Percentiles rank a stretch among this genome's conserved stretches.
Conservation (phyloP, 257 asterid species). For the Solanum sejunctum region DNA sequence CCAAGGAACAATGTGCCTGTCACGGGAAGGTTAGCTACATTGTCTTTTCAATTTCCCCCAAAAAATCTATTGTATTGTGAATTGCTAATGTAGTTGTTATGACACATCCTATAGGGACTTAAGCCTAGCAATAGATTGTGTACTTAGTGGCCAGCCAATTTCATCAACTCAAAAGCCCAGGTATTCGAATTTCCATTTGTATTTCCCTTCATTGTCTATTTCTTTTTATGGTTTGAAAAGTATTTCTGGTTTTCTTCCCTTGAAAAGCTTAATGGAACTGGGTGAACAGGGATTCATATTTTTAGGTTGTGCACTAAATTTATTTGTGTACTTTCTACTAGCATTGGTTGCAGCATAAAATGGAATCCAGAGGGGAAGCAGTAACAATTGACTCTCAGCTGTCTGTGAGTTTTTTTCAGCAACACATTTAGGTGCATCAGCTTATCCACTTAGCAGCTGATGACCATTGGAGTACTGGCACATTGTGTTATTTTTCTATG, state of each 20-base stretch:
- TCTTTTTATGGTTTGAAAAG: background rate
- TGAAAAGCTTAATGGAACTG: background rate
- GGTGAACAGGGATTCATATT: background rate
- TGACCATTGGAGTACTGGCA: background rate
- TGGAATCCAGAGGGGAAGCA: slow-evolving; percentile 54
- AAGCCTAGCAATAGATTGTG: slow-evolving; percentile 74
- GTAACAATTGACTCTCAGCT: slow-evolving; percentile 8
- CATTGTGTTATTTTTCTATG: background rate
- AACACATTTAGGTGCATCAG: background rate
- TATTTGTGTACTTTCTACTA: slow-evolving; percentile 8
- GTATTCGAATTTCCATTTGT: slow-evolving; percentile 13
- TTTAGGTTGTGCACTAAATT: background rate
- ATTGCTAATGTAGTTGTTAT: background rate
- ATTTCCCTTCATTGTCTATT: background rate
- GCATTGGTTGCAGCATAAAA: slow-evolving; percentile 90
- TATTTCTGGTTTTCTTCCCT: background rate
- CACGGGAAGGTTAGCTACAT: slow-evolving; percentile 61
- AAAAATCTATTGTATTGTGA: background rate
- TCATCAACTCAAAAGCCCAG: slow-evolving; percentile 64
- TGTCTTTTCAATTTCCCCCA: background rate
- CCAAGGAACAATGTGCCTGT: slow-evolving; percentile 48
- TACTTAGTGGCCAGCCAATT: slow-evolving; percentile 67
- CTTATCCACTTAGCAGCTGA: background rate
- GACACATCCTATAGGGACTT: slow-evolving; percentile 45
- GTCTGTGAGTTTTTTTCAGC: slow-evolving; percentile 8